Conservation (phyloP, 2,329 filamentous ascomycete genomes). For the Didymella sp. region DNA sequence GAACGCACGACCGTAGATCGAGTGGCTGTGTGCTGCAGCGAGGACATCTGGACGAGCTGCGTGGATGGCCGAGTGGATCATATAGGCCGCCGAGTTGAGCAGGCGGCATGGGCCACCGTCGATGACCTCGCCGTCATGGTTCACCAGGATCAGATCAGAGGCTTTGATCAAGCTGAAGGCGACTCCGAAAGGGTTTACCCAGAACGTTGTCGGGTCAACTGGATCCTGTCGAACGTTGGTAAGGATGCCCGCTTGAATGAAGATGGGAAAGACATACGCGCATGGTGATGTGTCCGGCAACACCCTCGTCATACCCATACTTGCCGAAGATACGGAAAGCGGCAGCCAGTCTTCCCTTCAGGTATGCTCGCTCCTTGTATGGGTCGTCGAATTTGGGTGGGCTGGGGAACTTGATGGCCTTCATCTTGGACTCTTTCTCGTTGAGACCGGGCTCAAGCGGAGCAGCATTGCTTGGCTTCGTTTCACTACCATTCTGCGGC, state of each 20-base stretch:
- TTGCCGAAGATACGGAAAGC: conserved; percentile 51
- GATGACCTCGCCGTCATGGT: conserved; percentile 67
- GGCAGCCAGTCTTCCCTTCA: conserved; percentile 49
- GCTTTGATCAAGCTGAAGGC: conserved; percentile 68
- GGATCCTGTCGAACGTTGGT: conserved; percentile 53
- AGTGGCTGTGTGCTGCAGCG: conserved; percentile 66
- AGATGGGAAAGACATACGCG: conserved; percentile 46
- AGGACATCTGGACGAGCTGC: conserved; percentile 65
- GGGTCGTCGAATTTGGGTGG: conserved; percentile 49
- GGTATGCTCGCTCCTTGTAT: conserved; percentile 47
- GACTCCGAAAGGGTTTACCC: conserved; percentile 72
- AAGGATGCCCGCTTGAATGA: background rate
- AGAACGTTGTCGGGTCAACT: conserved; percentile 65
- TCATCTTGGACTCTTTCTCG: conserved; percentile 33
- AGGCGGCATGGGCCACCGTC: conserved; percentile 61
- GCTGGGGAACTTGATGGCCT: conserved; percentile 35
- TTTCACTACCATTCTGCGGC: conserved; percentile 32
- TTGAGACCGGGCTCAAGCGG: conserved; percentile 45
- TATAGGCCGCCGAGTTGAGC: conserved; percentile 59
- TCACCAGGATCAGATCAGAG: conserved; percentile 72
- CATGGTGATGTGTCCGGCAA: conserved; percentile 69
- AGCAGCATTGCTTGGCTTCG: conserved; percentile 38
- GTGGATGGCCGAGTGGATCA: conserved; percentile 67
- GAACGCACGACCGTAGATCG: conserved; percentile 67
- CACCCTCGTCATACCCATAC: conserved; percentile 52